phyloP scores from a whole-genome alignment of 176 grass and related monocot genomes.

The Oryza brachyantha region DNA sequence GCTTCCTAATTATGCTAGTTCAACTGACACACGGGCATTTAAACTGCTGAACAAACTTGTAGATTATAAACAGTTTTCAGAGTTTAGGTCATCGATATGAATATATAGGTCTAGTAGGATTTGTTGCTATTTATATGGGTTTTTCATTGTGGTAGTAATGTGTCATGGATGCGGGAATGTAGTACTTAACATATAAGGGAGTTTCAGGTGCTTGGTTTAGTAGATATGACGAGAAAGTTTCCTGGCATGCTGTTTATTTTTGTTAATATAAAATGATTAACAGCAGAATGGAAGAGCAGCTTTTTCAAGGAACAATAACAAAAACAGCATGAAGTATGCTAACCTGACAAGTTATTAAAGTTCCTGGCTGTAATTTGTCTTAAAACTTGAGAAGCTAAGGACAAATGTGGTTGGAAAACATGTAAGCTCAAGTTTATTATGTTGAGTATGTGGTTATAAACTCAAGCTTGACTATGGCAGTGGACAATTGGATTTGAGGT shows the following conservation, averaged over 20 bases:
- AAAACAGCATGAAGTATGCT: conserved; percentile 3
- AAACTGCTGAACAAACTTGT: conserved; percentile 18
- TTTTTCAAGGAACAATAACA: not conserved
- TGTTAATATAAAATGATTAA: not conserved
- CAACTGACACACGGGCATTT: not conserved
- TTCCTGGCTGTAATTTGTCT: not conserved
- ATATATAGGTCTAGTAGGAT: not conserved
- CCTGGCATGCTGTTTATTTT: not conserved
- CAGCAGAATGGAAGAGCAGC: not conserved
- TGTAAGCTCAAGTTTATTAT: conserved; percentile 10
- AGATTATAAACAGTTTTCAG: conserved; percentile 4
- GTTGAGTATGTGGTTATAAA: conserved; percentile 4
- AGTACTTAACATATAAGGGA: not conserved
- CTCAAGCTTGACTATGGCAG: conserved; percentile 3
- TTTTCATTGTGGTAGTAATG: conserved; percentile 13
- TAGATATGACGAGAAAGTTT: not conserved
- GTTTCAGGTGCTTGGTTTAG: not conserved
- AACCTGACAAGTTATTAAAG: conserved; percentile 3
- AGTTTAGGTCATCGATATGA: not conserved
- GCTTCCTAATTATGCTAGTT: conserved; percentile 19
- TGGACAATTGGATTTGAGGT: conserved; percentile 6
- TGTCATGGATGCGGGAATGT: not conserved
- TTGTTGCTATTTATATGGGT: not conserved
- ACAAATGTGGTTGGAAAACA: not conserved
- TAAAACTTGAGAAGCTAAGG: not conserved